Conservation (phyloP, 2,329 filamentous ascomycete species). For the Exophiala spinifera region DNA sequence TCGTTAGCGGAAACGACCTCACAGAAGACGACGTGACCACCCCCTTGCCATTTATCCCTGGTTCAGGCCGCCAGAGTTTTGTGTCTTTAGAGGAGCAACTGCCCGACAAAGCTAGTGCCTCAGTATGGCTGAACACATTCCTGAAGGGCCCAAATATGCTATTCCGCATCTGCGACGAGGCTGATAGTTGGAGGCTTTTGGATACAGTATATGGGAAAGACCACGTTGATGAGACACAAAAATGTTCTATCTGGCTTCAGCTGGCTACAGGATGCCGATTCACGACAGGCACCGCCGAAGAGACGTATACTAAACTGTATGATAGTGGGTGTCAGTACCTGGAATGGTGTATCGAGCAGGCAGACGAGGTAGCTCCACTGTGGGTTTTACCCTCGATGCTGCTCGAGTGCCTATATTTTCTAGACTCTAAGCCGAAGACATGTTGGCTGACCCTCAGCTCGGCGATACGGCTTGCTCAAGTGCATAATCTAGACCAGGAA, state of each 20-base stretch:
- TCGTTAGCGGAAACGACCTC: background rate
- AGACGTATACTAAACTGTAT: background rate
- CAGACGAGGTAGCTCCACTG: constrained; percentile 5
- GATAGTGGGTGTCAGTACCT: constrained; percentile 2
- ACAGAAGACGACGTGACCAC: background rate
- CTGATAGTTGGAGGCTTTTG: constrained; percentile 1
- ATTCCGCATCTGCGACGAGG: background rate
- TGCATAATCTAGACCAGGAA: constrained; percentile 3
- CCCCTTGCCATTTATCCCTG: background rate
- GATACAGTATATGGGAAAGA: constrained; percentile 2
- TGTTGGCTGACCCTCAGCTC: constrained; percentile 3
- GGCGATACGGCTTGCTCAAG: constrained; percentile 6
- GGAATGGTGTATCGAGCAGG: constrained; percentile 3
- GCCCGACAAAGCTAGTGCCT: constrained; percentile 2
- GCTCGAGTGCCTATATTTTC: background rate
- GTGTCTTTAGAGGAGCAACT: constrained; percentile 1
- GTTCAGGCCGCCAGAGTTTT: background rate
- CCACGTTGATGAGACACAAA: background rate
- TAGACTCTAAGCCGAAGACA: background rate
- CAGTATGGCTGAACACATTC: background rate
- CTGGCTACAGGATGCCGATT: background rate
- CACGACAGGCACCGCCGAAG: background rate
- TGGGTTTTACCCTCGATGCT: background rate
- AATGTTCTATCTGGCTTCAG: constrained; percentile 4
- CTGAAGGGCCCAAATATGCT: background rate